phyloP scores from a whole-genome alignment of 2,329 filamentous ascomycete genomes.

The Geosmithia morbida region DNA sequence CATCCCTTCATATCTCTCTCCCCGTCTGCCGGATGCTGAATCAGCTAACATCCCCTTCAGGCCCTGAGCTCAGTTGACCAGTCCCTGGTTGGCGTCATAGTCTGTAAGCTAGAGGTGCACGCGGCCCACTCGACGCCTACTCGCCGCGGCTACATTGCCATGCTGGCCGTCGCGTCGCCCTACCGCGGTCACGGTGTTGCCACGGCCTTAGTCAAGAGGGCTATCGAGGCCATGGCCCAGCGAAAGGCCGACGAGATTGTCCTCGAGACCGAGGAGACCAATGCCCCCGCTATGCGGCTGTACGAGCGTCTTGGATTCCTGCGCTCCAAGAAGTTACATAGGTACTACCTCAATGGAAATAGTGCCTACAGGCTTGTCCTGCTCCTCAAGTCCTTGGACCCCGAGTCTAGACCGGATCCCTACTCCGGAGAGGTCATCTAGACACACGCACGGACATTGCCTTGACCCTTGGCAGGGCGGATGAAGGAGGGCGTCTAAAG shows the following conservation, averaged over 20 bases:
- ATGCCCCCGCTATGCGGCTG: constrained; percentile 75
- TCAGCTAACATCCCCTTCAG: constrained; percentile 16
- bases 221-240: constrained; percentile 80
- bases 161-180: constrained; percentile 78
- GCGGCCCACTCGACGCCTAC: constrained; percentile 61
- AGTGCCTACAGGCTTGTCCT: constrained; percentile 83
- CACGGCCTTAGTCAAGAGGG: constrained; percentile 74
- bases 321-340: constrained; percentile 79
- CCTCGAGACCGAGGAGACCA: constrained; percentile 90
- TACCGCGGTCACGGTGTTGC: constrained; percentile 79
- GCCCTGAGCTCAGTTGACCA: constrained; percentile 43
- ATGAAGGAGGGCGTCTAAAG: no score
- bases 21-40: not conserved
- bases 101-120: constrained; percentile 89
- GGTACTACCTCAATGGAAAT: constrained; percentile 94
- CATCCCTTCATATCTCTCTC: constrained; percentile 2
- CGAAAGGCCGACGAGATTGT: constrained; percentile 85
- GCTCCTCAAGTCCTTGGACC: constrained; percentile 47
- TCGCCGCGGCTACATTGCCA: constrained; percentile 88
- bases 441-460: not conserved
- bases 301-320: constrained; percentile 91
- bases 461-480: not conserved
- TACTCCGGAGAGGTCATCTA: constrained; percentile 14
- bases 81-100: constrained; percentile 73
- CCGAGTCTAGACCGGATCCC: constrained; percentile 20